Evolutionary conservation across 2,329 filamentous ascomycete genomes (phyloP).

Genomic region (Botrytis aclada): DNA sequence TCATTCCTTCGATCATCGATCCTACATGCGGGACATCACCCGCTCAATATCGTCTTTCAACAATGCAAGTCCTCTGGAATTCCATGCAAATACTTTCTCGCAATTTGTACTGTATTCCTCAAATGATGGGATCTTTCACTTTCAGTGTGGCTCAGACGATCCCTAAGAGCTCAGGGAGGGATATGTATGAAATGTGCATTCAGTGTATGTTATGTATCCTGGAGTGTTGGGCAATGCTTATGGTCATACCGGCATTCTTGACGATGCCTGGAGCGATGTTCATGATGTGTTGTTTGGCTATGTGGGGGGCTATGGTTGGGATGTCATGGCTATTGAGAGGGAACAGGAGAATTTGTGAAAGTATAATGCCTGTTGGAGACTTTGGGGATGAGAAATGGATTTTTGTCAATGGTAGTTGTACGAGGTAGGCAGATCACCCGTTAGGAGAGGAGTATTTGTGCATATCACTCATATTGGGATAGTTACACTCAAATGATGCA

Average conservation of each 20-base stretch:
- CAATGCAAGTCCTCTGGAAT: background rate
- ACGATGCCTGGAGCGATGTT: constrained; percentile 21
- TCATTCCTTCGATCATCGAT: constrained; percentile 26
- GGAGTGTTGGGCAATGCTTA: constrained; percentile 19
- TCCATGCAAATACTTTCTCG: constrained; percentile 20
- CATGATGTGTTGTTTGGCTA: constrained; percentile 4
- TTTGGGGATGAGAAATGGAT: constrained; percentile 24
- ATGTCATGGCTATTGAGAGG: constrained; percentile 22
- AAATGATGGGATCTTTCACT: constrained; percentile 18
- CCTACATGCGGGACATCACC: constrained; percentile 25
- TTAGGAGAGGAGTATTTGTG: no score
- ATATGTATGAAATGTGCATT: constrained; percentile 20
- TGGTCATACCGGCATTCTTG: constrained; percentile 21
- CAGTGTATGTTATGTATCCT: constrained; percentile 21
- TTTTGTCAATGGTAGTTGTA: constrained; percentile 24
- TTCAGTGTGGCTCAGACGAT: constrained; percentile 2
- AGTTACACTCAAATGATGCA: constrained; percentile 61
- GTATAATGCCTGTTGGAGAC: constrained; percentile 10
- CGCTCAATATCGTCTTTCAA: constrained; percentile 16
- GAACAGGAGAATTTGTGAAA: constrained; percentile 4
- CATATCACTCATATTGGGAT: background rate
- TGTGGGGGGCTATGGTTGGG: constrained; percentile 3
- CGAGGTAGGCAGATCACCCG: constrained; percentile 20
- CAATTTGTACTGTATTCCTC: constrained; percentile 20
- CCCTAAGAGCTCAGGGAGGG: background rate